Percentiles rank a stretch among this genome's conserved stretches.
Conservation (phyloP, 805 yeast genomes). For the Candida vartiovaarae region DNA sequence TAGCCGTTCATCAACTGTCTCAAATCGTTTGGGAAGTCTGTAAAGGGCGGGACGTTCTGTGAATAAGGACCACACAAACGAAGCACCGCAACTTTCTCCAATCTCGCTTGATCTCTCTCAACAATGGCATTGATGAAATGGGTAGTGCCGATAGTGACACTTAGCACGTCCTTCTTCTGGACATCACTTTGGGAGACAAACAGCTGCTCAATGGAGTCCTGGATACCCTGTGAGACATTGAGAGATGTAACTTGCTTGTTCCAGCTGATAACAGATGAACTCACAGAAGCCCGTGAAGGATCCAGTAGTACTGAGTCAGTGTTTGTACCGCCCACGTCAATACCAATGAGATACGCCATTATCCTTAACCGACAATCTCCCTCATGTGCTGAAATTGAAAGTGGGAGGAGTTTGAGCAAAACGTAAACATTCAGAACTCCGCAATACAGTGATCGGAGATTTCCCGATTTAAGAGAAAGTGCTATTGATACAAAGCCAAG, state of each 20-base stretch:
- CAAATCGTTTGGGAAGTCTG: constrained; percentile 38
- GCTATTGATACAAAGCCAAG: too few relatives aligned
- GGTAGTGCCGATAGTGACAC: constrained; percentile 46
- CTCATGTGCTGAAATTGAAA: too few relatives aligned
- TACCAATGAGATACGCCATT: constrained; percentile 30
- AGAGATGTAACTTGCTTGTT: constrained; percentile 37
- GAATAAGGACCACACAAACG: constrained; percentile 40
- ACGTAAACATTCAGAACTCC: too few relatives aligned
- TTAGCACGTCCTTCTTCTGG: constrained; percentile 26
- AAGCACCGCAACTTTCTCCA: constrained; percentile 39
- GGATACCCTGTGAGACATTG: constrained; percentile 38
- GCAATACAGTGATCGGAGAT: too few relatives aligned
- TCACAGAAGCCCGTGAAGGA: constrained; percentile 22
- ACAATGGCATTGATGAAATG: constrained; percentile 46
- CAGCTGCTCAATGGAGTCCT: constrained; percentile 28
- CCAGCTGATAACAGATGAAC: constrained; percentile 32
- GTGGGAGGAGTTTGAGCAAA: too few relatives aligned
- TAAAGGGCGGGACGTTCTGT: constrained; percentile 31
- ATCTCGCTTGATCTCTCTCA: constrained; percentile 35
- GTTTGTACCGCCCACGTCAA: constrained; percentile 48
- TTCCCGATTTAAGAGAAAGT: too few relatives aligned
- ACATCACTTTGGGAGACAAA: constrained; percentile 19
- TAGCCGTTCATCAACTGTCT: constrained; percentile 30
- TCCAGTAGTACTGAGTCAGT: constrained; percentile 41
- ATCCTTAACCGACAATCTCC: too few relatives aligned